Evolutionary conservation across 768 basidiomycete species (phyloP), one percentile per base, ranked within the genome.

Genomic region (Leccinum fibrillosum): DNA sequence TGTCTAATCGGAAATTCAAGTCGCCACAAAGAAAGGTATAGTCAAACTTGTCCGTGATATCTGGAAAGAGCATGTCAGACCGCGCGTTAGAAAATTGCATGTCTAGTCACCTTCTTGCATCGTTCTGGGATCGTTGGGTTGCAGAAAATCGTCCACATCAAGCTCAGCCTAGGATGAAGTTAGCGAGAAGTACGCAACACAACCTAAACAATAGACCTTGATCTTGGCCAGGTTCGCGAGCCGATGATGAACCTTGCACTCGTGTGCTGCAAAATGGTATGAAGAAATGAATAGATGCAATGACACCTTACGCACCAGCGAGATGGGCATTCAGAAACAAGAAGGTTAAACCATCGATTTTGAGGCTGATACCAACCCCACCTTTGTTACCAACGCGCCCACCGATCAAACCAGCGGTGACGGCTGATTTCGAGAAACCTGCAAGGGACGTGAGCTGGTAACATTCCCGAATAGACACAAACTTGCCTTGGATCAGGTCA

Each of bases 301-400:
- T 6, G 26, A 19, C 37, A 54, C 9, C 12, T 13, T 19, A 58
- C 77, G 39, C 60, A 84, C 92, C 94, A 19, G 95, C 91, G 25
- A 97, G 77, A 72, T 98, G 95, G 0, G 92, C 89, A 64, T 96
- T 97, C 65, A 97, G 74, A 71, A 98, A 96, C 12, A 98, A 77
- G 48, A 97, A 79, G 0, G 92, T 89, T 23, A 84, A 86, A n/a
- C 86, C 88, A 49, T 84, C 86, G 19, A 98, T 77, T 63, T 93
- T 88, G 47, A 96, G 72, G 59, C 89, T 90, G 61, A 97, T 88
- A n/a, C 92, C 94, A 25, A 95, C 91, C 15, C 89, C 92, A 1
- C 95, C 85, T 69, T 98, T 98, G 69, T 98, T 98, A 5, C 95
- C 95, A 2, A 97, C 80, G 49, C 95, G 76, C 0, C 95, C 95